phyloP scores from a whole-genome alignment of 2,329 filamentous ascomycete genomes.

The Chrysoporthe cubensis region DNA sequence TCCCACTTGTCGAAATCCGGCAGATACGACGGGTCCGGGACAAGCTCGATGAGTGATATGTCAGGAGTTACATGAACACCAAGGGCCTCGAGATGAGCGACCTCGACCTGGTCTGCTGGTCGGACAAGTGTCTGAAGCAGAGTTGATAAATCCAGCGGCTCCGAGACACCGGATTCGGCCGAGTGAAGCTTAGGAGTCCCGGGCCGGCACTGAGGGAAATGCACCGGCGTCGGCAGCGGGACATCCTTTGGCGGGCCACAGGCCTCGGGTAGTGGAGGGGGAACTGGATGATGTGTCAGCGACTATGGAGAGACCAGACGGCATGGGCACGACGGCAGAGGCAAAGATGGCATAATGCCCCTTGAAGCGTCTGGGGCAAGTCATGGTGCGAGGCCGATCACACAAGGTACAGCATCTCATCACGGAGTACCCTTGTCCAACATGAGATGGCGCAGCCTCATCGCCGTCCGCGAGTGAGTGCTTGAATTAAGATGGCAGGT shows the following conservation, averaged over 20 bases:
- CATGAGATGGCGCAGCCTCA: background rate
- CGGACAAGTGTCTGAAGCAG: slow-evolving; percentile 60
- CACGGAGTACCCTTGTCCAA: slow-evolving; percentile 10
- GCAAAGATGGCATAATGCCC: slow-evolving; percentile 11
- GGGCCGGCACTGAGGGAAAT: slow-evolving; percentile 50
- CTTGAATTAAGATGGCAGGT: background rate
- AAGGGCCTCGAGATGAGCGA: slow-evolving; percentile 59
- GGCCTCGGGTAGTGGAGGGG: slow-evolving; percentile 26
- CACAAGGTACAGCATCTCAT: slow-evolving; percentile 21
- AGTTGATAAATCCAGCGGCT: slow-evolving; percentile 38
- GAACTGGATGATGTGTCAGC: slow-evolving; percentile 23
- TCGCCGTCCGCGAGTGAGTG: background rate
- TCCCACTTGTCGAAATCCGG: slow-evolving; percentile 60
- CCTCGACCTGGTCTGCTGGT: slow-evolving; percentile 49
- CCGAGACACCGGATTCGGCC: slow-evolving; percentile 13
- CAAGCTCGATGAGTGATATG: slow-evolving; percentile 50
- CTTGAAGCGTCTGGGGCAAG: slow-evolving; percentile 16
- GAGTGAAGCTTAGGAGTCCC: slow-evolving; percentile 30
- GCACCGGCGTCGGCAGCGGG: slow-evolving; percentile 60
- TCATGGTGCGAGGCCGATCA: slow-evolving; percentile 28
- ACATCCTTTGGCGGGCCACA: slow-evolving; percentile 52
- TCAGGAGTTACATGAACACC: slow-evolving; percentile 60
- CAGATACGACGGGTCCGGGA: slow-evolving; percentile 58
- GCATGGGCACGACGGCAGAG: background rate
- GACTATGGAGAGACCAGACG: background rate